Evolutionary conservation across 352 stramenopile genomes (phyloP), one percentile per base, ranked within the genome.

Genomic region (Pythium monospermum): DNA sequence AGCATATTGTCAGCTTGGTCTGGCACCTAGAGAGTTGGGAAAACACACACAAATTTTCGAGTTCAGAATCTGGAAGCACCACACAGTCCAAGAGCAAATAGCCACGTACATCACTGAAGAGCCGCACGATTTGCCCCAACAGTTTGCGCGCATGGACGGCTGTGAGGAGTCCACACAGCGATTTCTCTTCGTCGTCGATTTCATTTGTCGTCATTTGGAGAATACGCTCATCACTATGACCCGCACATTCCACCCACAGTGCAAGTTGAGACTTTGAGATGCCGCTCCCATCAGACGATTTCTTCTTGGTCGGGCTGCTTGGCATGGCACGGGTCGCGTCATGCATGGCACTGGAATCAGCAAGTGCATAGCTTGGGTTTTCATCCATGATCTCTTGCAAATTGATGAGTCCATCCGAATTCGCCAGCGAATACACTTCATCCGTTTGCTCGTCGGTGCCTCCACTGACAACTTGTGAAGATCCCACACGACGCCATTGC

Each of bases 361-460:
- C 41, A 8, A 94, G 66, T 22, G 61, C 57, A 25, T 93, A 94
- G 32, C 76, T 93, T 25, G 76, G 68, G 36, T 94, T 94, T 46
- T 94, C 82, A 12, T 90, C 81, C 19, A 74, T 70, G 6, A 85
- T 62, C 19, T 90, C 81, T 64, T 91, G 80, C 5, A 85, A 71
- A 23, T 69, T 83, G 39, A 80, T 55, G 22, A 78, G 28, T 50
- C 44, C 30, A 23, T 65, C 69, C 4, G 45, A 23, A 21, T 27
- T 49, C 7, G 18, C 33, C 11, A 31, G 11, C 30, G 40, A 51
- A 10, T 36, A 19, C 8, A 6, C 36, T 12, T 43, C 38, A 3
- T 43, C 49, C 6, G 6, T 23, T 8, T 15, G 21, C 4, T 23
- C 6, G 51, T 44, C 40, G 2, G 28, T 23, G 6, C 36, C 30